Conservation (phyloP, 257 asterid species). For the Salvia splendens region DNA sequence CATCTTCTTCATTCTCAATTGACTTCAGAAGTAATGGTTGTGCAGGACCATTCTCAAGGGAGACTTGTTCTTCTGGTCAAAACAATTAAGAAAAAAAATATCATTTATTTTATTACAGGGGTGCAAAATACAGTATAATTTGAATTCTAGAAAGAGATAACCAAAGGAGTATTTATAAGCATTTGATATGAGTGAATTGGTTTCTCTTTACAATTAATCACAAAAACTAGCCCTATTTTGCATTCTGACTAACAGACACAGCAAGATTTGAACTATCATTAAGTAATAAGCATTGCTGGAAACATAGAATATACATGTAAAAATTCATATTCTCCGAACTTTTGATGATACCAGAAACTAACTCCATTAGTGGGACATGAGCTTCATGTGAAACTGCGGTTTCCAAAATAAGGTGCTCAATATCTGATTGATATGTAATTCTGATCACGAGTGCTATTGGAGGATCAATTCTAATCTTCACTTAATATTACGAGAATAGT, state of each 20-base stretch:
- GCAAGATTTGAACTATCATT: neutral
- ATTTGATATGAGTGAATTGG: neutral
- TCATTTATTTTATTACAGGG: neutral
- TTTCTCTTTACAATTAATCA: neutral
- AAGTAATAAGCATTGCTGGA: neutral
- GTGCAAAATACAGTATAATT: neutral
- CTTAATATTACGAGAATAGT: constrained; percentile 1
- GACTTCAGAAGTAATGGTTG: constrained; percentile 65
- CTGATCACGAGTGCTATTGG: too few relatives aligned
- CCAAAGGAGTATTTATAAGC: neutral
- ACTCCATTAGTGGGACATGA: neutral
- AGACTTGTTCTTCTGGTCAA: constrained; percentile 44
- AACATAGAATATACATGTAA: neutral
- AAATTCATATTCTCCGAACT: neutral
- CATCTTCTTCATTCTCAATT: constrained; percentile 50
- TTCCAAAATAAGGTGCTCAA: constrained; percentile 7
- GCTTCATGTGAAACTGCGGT: neutral
- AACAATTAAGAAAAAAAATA: neutral
- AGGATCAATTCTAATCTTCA: neutral
- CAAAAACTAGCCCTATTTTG: neutral
- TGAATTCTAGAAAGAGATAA: neutral
- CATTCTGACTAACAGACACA: neutral
- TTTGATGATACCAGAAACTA: neutral
- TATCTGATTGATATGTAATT: neutral
- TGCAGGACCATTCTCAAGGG: constrained; percentile 70